Conservation (phyloP, 768 basidiomycete genomes). For the Piloderma croceum region DNA sequence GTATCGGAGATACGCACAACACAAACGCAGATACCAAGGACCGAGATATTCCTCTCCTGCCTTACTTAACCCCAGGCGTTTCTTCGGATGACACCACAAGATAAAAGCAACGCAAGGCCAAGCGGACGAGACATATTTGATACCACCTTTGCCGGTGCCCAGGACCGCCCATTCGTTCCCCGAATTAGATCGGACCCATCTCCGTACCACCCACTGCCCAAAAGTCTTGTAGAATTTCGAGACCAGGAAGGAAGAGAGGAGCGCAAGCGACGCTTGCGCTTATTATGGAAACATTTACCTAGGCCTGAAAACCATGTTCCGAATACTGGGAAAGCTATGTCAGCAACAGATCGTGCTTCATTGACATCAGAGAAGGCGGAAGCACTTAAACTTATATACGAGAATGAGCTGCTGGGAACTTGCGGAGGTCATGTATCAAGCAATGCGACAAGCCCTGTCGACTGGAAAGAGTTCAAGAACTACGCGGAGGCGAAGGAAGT, state of each 20-base stretch:
- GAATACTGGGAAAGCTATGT: constrained; percentile 14
- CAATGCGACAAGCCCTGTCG: constrained; percentile 42
- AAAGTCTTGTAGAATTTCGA: constrained; percentile 58
- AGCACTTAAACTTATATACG: constrained; percentile 63
- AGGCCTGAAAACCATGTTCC: constrained; percentile 22
- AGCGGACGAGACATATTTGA: constrained; percentile 50
- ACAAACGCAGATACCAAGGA: too few relatives aligned
- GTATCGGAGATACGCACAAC: too few relatives aligned
- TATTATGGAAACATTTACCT: constrained; percentile 59
- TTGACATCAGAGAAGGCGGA: constrained; percentile 54
- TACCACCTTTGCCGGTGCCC: constrained; percentile 44
- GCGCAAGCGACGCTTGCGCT: constrained; percentile 54
- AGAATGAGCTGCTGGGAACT: constrained; percentile 63
- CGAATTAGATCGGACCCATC: constrained; percentile 51
- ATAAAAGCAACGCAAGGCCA: constrained; percentile 5
- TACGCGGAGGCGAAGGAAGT: constrained; percentile 80
- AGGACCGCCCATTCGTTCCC: constrained; percentile 53
- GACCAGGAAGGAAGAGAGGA: constrained; percentile 56
- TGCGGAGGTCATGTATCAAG: constrained; percentile 42
- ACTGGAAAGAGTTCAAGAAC: constrained; percentile 66
- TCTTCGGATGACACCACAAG: not conserved
- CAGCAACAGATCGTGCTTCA: constrained; percentile 9
- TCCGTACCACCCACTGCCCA: constrained; percentile 34
- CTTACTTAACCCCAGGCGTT: too few relatives aligned
- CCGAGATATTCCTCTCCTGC: too few relatives aligned